Base-by-base conservation (phyloP, 2,329 filamentous ascomycete species). In the Chaetomiaceae sp. region DNA sequence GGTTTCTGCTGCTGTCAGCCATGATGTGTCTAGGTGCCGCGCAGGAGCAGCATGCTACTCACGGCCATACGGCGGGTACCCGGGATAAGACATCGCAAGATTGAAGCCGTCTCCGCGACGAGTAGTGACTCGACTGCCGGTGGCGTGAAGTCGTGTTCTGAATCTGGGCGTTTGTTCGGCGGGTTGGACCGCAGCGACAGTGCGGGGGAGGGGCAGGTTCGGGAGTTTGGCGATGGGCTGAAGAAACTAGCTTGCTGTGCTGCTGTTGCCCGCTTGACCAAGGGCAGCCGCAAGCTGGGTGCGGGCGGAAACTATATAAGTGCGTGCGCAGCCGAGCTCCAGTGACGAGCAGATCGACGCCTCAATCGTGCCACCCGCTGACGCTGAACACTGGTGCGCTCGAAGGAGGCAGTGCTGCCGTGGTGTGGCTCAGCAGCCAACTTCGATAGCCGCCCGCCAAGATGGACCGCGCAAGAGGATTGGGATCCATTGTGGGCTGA, bases 61-160 rank as follows among this genome's bases (percentile, higher is more conserved):
- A 66, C 64, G 64, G 48, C 62, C 61, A 49, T 66, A 67, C 22
- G 64, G 60, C 17, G 60, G 61, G 29, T 67, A 65, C 27, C 56
- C 60, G 42, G 47, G 56, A 47, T 66, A 66, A 38, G 65, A 66
- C 65, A 67, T 67, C 19, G 46, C 32, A 29, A 7, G 10, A 18
- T 5, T 12, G 22, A 14, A 3, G 20, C 18, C 12, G 11, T 36
- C 22, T 14, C 4, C 4, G 17, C 12, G 22, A 18, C 14, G 38
- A 14, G 3, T 29, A 29, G 10, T 14, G 29, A 32, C 14, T 32
- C 29, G 15, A 14, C n/a, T 32, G 29, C n/a, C n/a, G n/a, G n/a
- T n/a, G n/a, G 15, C 7, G 4, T 14, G n/a, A n/a, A 32, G 12
- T 15, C 5, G 10, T 7, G 29, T n/a, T 32, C 12, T 6, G n/a